Base-by-base conservation (phyloP, 1,284 basidiomycete genomes). In the Hymenochaete sp. region DNA sequence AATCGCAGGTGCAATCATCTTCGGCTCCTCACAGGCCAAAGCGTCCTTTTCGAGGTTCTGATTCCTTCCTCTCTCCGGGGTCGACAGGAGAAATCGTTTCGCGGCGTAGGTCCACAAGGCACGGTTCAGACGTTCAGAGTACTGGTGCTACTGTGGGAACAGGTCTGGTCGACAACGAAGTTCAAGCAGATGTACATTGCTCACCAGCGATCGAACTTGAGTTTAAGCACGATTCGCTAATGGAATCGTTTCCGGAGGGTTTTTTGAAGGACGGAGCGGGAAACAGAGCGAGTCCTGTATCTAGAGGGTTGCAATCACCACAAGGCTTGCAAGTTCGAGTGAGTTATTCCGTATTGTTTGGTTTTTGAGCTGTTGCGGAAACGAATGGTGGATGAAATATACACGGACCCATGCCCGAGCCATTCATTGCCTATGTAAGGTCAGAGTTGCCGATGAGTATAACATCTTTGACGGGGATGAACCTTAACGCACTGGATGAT, bases 151-250 rank as follows among this genome's bases (percentile, higher is more conserved):
- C 6, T n/a, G 21, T n/a, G 6, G 32, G 21, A 35, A 8, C 8
- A 35, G 14, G 14, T 35, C 32, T 16, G 21, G 14, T 35, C 32
- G 32, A n/a, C 8, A 5, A 19, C 13, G 5, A n/a, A 8, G 13
- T n/a, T 35, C 13, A 5, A n/a, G 13, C 5, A 35, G 32, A 35
- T n/a, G 32, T 35, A n/a, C 26, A 28, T 9, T 44, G 39, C n/a
- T 46, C 44, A 22, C 49, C 45, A 9, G 45, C 35, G 29, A 47
- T 51, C 14, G 25, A 51, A 21, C 41, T 51, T 9, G 49, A 51
- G 21, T 44, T 51, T 35, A 43, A 40, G 14, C 49, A 47, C 25
- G 49, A 44, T 24, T 44, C 49, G 9, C 32, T 47, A 14, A 18
- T 44, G 29, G 38, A 47, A 19, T 37, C 42, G 24, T 19, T 51